phyloP scores from a whole-genome alignment of 352 stramenopile genomes.

The Phytophthora sojae region DNA sequence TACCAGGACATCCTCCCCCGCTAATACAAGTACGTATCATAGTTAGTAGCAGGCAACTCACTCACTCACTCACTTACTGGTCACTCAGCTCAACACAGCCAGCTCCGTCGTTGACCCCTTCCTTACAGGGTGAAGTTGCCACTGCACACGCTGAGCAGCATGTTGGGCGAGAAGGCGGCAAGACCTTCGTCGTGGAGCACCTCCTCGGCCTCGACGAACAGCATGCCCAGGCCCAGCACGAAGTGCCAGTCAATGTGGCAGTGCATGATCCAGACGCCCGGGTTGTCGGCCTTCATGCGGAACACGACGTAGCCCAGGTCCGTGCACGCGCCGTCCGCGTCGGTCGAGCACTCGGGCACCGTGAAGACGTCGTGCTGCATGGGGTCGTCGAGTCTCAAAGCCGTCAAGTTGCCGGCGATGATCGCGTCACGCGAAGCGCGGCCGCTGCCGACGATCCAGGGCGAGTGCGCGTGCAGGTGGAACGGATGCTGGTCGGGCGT shows the following conservation, averaged over 20 bases:
- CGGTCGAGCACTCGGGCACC: slow-evolving; percentile 41
- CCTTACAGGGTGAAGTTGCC: slow-evolving; percentile 41
- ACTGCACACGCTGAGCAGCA: slow-evolving; percentile 46
- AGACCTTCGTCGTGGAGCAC: slow-evolving; percentile 38
- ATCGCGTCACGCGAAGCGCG: slow-evolving; percentile 27
- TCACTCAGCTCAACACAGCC: neutral
- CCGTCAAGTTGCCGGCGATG: slow-evolving; percentile 27
- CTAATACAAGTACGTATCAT: neutral
- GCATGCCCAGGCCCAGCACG: slow-evolving; percentile 46
- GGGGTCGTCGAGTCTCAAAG: slow-evolving; percentile 33
- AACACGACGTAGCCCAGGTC: slow-evolving; percentile 49
- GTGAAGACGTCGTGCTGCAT: slow-evolving; percentile 56
- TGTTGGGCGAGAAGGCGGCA: slow-evolving; percentile 39
- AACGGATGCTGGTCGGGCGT: slow-evolving; percentile 48
- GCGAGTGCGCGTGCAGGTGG: slow-evolving; percentile 2
- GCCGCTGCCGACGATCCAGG: slow-evolving; percentile 35
- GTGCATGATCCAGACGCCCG: slow-evolving; percentile 57
- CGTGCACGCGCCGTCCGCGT: slow-evolving; percentile 32
- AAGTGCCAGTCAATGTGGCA: slow-evolving; percentile 66
- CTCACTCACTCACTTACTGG: too few relatives aligned
- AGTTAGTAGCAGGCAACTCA: too few relatives aligned
- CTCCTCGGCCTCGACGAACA: slow-evolving; percentile 53
- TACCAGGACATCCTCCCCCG: neutral
- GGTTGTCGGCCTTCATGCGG: slow-evolving; percentile 52
- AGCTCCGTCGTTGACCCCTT: neutral